phyloP scores from a whole-genome alignment of 768 basidiomycete species.

The Chalciporus pseudorubinellus region DNA sequence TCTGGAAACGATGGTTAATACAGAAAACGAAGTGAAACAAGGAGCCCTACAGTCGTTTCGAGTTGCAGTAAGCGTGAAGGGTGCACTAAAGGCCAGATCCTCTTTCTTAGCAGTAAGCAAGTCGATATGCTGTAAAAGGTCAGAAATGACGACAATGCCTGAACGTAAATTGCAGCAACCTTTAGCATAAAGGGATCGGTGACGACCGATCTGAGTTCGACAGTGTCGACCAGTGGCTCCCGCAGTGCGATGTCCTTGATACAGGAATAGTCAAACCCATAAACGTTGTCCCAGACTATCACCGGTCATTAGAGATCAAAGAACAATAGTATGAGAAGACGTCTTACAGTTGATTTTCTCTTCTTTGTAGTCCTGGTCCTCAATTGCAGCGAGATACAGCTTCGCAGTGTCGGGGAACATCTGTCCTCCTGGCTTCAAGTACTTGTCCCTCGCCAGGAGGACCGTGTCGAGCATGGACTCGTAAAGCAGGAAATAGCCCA shows the following conservation, averaged over 20 bases:
- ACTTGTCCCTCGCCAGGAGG: constrained; percentile 93
- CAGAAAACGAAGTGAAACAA: background rate
- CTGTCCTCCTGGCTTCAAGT: constrained; percentile 84
- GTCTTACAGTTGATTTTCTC: constrained; percentile 94
- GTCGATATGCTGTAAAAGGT: constrained; percentile 70
- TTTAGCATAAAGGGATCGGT: constrained; percentile 91
- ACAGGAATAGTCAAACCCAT: constrained; percentile 98
- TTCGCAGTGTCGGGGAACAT: constrained; percentile 97
- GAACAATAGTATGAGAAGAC: background rate
- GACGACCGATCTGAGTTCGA: constrained; percentile 92
- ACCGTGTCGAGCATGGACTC: constrained; percentile 99
- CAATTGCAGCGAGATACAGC: constrained; percentile 93
- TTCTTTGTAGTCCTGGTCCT: constrained; percentile 99
- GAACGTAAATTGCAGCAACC: constrained; percentile 39
- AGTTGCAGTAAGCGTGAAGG: constrained; percentile 78
- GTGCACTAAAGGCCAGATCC: constrained; percentile 81
- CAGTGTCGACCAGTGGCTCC: constrained; percentile 98
- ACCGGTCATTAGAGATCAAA: constrained; percentile 2
- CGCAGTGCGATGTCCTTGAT: constrained; percentile 98
- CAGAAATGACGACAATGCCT: constrained; percentile 1
- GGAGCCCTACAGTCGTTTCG: constrained; percentile 84
- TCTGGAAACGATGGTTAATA: constrained; percentile 46
- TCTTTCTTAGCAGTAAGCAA: constrained; percentile 91
- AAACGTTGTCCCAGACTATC: constrained; percentile 98
- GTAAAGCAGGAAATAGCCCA: constrained; percentile 99